Base-by-base conservation (phyloP, 352 stramenopile species). In the Pythium folliculosum region DNA sequence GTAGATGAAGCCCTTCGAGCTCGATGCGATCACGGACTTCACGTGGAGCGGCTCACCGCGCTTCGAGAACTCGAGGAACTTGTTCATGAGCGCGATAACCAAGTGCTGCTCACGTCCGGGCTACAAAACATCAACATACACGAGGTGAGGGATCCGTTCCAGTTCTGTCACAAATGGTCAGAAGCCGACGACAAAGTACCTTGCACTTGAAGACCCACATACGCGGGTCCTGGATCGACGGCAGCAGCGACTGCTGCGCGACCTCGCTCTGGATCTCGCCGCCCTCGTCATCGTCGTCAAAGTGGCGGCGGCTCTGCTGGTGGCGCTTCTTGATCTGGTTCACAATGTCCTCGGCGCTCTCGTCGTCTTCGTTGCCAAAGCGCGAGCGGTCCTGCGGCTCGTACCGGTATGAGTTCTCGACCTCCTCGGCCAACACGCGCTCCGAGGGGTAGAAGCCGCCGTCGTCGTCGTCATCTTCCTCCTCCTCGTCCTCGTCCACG, bases 191-290 rank as follows among this genome's bases (percentile, higher is more conserved):
- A 43, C 67, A n/a, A n/a, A n/a, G 47, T 64, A 88, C 80, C 72
- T 96, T 96, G 81, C 88, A 96, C 69, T 96, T 96, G 70, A 96
- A 95, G 23, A 96, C 87, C 88, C 88, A 96, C 82, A 96, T 90
- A 56, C 87, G 85, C 49, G 88, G 88, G 58, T 96, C 88, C 65
- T 95, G 86, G 61, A 96, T 95, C 21, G 88, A 95, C 56, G 88
- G 88, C 67, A 96, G 68, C 22, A 95, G 78, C 40, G 87, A 92
- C 71, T 96, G 88, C 70, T 96, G 88, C 45, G 88, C 88, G 44
- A 96, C 88, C 13, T 93, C 88, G 50, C 80, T 94, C 72, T 96
- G 88, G 63, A 93, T 80, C 25, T 95, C 88, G 2, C 82, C 82
- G 4, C 86, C 84, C 55, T 94, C 88, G 44, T 96, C 88, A 63